Base-by-base conservation (phyloP, 2,329 filamentous ascomycete species). In the Apiospora aurea region DNA sequence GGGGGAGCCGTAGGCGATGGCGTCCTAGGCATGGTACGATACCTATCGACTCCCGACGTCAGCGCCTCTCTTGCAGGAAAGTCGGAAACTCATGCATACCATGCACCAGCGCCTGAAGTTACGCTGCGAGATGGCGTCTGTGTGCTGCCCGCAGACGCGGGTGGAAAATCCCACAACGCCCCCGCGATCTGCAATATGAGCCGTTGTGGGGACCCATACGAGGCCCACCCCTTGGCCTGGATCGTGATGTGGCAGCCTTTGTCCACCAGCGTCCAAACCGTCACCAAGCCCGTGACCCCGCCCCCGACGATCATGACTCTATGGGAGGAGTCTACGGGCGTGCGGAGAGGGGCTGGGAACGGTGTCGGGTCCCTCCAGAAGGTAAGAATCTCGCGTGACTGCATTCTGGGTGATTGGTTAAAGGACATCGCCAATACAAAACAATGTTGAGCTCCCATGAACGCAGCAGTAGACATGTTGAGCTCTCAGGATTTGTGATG, bases 111-210 rank as follows among this genome's bases (percentile, higher is more conserved):
- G 75, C 74, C 83, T 83, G 2, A 82, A 84, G 70, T 82, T 77
- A 16, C 80, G 78, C 10, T 84, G 76, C 0, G 80, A 83, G 61
- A 83, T 82, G 64, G 78, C 78, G 74, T 83, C 81, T 3, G 81
- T 83, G 70, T 85, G 83, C 47, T 81, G 79, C 5, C 84, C 85
- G 73, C 85, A 86, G 1, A 82, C 83, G 83, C 83, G 0, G 84
- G 84, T 41, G 84, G 83, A 69, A 79, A 84, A 72, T 86, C 84
- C 85, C 84, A 86, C 1, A 86, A 78, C 0, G 85, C 84, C 14
- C 83, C 85, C 0, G 84, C 83, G 69, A 85, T 83, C 74, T 86
- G 84, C 0, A 84, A 85, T 1, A 84, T 85, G 38, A 86, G 74
- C 10, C 84, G 83, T 44, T 82, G 76, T 0, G 61, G n/a, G 18